Conservation (phyloP, 2,329 filamentous ascomycete genomes). For the Pseudogymnoascus sp. region DNA sequence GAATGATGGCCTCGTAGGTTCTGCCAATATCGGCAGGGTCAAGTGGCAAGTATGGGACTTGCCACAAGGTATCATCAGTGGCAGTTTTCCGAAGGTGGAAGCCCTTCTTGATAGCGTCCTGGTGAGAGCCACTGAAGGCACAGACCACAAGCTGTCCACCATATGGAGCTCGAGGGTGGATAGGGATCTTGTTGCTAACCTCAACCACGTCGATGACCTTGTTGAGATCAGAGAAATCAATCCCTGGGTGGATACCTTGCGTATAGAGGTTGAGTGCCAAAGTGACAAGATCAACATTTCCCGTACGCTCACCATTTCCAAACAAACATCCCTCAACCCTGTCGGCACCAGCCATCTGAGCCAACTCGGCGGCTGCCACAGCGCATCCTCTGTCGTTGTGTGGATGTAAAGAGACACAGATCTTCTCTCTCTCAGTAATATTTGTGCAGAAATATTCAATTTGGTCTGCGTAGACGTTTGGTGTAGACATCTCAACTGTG, state of each 20-base stretch:
- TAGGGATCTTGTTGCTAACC: constrained; percentile 86
- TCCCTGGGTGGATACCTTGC: constrained; percentile 73
- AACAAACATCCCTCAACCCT: constrained; percentile 91
- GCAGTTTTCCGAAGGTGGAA: constrained; percentile 63
- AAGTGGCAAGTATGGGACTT: constrained; percentile 84
- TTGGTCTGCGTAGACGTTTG: constrained; percentile 92
- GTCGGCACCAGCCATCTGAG: constrained; percentile 93
- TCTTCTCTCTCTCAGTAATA: constrained; percentile 76
- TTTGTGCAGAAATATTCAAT: constrained; percentile 91
- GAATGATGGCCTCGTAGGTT: constrained; percentile 96
- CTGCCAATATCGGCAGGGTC: constrained; percentile 90
- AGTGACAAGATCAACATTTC: constrained; percentile 91
- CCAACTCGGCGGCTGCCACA: constrained; percentile 81
- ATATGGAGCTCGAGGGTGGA: constrained; percentile 84
- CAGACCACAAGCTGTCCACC: constrained; percentile 86
- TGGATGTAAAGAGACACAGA: constrained; percentile 82
- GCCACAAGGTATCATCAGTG: constrained; percentile 62
- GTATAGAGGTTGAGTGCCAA: constrained; percentile 91
- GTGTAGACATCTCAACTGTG: constrained; percentile 89
- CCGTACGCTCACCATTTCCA: constrained; percentile 90
- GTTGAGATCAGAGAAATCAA: constrained; percentile 88
- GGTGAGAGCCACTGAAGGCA: constrained; percentile 85
- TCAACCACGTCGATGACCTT: constrained; percentile 83
- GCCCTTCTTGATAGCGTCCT: constrained; percentile 94
- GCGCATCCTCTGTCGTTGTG: constrained; percentile 93